phyloP scores from a whole-genome alignment of 148 eudicot genomes.

The Salicornia ramosissima region DNA sequence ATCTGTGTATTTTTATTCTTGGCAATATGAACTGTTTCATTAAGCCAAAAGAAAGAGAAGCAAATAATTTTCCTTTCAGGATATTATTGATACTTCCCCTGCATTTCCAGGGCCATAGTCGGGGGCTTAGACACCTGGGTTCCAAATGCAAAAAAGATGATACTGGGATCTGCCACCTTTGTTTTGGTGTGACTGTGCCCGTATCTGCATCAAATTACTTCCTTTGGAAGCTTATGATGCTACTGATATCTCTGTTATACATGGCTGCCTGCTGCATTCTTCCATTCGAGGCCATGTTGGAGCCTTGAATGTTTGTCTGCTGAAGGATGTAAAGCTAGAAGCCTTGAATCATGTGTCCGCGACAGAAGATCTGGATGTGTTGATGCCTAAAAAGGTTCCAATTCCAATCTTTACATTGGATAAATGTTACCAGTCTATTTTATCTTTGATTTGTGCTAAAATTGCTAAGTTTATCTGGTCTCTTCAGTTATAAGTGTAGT shows the following conservation, averaged over 20 bases:
- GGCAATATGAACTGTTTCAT: slow-evolving; percentile 28
- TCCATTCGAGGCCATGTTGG: slow-evolving; percentile 35
- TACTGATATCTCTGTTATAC: slow-evolving; percentile 23
- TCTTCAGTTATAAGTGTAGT: neutral
- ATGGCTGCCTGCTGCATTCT: slow-evolving; percentile 31
- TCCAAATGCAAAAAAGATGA: slow-evolving; percentile 40
- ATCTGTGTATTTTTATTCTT: slow-evolving; percentile 18
- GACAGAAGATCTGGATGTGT: slow-evolving; percentile 25
- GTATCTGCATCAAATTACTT: slow-evolving; percentile 30
- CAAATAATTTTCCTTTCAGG: slow-evolving; percentile 25
- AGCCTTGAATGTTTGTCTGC: slow-evolving; percentile 40
- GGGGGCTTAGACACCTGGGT: slow-evolving; percentile 48
- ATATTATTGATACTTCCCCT: slow-evolving; percentile 59
- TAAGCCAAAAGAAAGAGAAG: slow-evolving; percentile 16
- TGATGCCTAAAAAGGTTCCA: slow-evolving; percentile 36
- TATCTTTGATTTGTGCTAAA: slow-evolving; percentile 15
- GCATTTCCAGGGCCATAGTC: slow-evolving; percentile 69
- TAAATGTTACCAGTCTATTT: slow-evolving; percentile 12
- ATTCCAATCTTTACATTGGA: slow-evolving; percentile 29
- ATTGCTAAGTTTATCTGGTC: slow-evolving; percentile 6
- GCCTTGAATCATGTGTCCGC: slow-evolving; percentile 37
- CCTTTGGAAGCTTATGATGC: slow-evolving; percentile 31
- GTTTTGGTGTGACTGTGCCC: slow-evolving; percentile 38
- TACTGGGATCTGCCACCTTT: slow-evolving; percentile 42
- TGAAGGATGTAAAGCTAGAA: slow-evolving; percentile 44